Evolutionary conservation across 2,329 filamentous ascomycete genomes (phyloP), one percentile per base, ranked within the genome.

Genomic region (Proliferodiscus dingleyae): DNA sequence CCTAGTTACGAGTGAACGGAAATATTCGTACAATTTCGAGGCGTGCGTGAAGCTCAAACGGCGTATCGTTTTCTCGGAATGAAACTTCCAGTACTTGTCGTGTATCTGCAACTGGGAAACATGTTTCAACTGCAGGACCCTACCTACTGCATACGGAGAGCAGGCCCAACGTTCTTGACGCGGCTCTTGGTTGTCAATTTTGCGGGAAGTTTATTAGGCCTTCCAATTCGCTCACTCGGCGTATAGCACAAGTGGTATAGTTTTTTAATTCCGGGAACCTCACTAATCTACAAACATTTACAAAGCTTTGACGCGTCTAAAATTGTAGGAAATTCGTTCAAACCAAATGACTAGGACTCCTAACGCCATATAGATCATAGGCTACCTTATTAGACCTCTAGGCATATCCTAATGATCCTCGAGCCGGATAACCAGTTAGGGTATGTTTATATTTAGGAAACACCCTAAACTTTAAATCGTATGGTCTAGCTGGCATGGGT

Each of bases 351-450:
- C 24, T 26, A 26, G 11, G n/a, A 26, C 6, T 6, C 24, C 6
- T 32, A 9, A 5, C 29, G 29, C 29, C 29, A 32, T 32, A 7
- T 7, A 37, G n/a, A 18, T 18, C 34, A 37, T 37, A 37, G 19
- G 11, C 18, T 19, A 13, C n/a, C n/a, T n/a, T n/a, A n/a, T n/a
- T n/a, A n/a, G n/a, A n/a, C n/a, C n/a, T n/a, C n/a, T n/a, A n/a
- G n/a, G n/a, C n/a, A 10, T 37, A 18, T 37, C 34, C 19, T 37
- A 37, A 37, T 37, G 34, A 37, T 37, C 34, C 34, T 24, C 8
- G 15, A 37, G 34, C 34, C 24, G 24, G 23, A 15, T 9, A 37
- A 7, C 16, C 5, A 15, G 11, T 22, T 13, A 21, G 11, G 13
- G 18, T 4, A 13, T 37, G 19, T 21, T 37, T 37, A 37, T 37